Percentiles rank a stretch among this genome's conserved stretches.
Conservation (phyloP, 257 asterid species). For the Misopates orontium region DNA sequence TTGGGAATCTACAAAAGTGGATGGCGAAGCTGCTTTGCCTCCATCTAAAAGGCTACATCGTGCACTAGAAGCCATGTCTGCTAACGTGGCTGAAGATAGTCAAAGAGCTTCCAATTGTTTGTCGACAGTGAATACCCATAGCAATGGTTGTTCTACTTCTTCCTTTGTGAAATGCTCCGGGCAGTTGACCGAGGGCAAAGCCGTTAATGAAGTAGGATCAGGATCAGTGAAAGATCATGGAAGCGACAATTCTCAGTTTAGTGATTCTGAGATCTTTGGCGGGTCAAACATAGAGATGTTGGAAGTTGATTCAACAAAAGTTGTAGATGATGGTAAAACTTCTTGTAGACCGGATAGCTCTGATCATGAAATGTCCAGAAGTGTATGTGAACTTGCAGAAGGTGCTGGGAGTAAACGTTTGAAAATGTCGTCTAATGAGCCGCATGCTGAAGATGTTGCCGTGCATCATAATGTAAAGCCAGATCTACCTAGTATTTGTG, state of each 20-base stretch:
- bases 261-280: slow-evolving; percentile 37
- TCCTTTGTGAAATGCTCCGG: slow-evolving; percentile 34
- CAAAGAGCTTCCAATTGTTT: slow-evolving; percentile 39
- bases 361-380: slow-evolving; percentile 34
- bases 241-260: slow-evolving; percentile 36
- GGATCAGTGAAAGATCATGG: slow-evolving; percentile 32
- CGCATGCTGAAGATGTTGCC: slow-evolving; percentile 32
- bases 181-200: slow-evolving; percentile 34
- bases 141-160: slow-evolving; percentile 24
- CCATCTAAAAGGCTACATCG: slow-evolving; percentile 95
- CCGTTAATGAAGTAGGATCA: slow-evolving; percentile 35
- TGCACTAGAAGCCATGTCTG: slow-evolving; percentile 98
- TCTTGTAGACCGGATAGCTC: slow-evolving; percentile 29
- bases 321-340: slow-evolving; percentile 33
- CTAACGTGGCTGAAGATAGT: slow-evolving; percentile 76
- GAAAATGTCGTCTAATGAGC: slow-evolving; percentile 29
- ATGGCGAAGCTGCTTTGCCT: slow-evolving; percentile 94
- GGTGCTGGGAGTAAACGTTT: slow-evolving; percentile 34
- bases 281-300: slow-evolving; percentile 28
- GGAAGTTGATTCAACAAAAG: slow-evolving; percentile 29
- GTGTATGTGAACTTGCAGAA: slow-evolving; percentile 31
- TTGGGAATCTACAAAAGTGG: slow-evolving; percentile 56
- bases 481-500: slow-evolving; percentile 28
- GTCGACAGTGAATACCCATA: slow-evolving; percentile 32
- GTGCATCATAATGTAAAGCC: slow-evolving; percentile 34